Percentiles rank a stretch among this genome's conserved stretches.
phyloP scores from a whole-genome alignment of 192 early-diverging fungal species.

The Cladochytrium replicatum region DNA sequence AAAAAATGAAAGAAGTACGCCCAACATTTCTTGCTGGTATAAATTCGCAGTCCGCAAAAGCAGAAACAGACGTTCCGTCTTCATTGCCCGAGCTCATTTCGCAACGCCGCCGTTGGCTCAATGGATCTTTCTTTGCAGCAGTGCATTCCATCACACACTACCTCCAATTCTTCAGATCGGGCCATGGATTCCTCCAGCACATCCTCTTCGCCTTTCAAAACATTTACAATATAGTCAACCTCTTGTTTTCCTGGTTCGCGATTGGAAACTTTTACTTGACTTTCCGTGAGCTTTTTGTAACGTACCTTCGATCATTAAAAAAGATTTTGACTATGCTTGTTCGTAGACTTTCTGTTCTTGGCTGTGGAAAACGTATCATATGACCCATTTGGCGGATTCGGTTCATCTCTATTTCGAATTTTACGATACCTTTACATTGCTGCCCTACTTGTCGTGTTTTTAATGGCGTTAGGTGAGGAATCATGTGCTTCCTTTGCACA shows the following conservation, averaged over 20 bases:
- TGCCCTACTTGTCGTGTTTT: conserved; percentile 30
- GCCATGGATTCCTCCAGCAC: conserved; percentile 37
- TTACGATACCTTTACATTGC: conserved; percentile 41
- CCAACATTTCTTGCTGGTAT: conserved; percentile 4
- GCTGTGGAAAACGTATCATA: background rate
- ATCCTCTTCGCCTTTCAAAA: conserved; percentile 47
- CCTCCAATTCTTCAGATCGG: conserved; percentile 42
- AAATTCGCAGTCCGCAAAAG: conserved; percentile 32
- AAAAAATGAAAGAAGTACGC: conserved; percentile 46
- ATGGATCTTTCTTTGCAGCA: conserved; percentile 69
- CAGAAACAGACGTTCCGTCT: conserved; percentile 67
- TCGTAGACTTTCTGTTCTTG: conserved; percentile 16
- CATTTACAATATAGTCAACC: conserved; percentile 58
- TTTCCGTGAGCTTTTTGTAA: conserved; percentile 17
- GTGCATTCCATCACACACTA: conserved; percentile 59
- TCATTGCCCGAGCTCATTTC: conserved; percentile 64
- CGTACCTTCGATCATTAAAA: background rate
- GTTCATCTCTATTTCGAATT: conserved; percentile 46
- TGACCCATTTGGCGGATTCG: conserved; percentile 31
- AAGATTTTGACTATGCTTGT: too few relatives aligned
- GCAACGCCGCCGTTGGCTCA: conserved; percentile 72
- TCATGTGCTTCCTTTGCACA: too few relatives aligned
- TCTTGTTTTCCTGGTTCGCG: conserved; percentile 36
- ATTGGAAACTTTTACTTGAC: conserved; percentile 44
- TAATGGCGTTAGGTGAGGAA: conserved; percentile 39